Conservation (phyloP, 2,329 filamentous ascomycete species). For the Pestalotiopsis sp. region DNA sequence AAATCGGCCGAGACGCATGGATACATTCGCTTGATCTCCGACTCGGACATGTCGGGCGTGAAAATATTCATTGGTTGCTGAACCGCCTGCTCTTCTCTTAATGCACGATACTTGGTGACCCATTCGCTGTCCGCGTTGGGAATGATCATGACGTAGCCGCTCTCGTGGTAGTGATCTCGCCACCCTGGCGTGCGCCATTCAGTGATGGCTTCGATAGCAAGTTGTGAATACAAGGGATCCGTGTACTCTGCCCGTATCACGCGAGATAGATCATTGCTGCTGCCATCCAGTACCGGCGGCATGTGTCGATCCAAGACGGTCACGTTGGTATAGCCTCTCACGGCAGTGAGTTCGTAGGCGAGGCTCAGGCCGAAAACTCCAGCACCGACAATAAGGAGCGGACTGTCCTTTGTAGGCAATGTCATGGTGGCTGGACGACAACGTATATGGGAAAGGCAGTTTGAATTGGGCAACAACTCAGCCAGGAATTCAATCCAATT, state of each 20-base stretch:
- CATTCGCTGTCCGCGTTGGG: background rate
- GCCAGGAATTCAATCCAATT: background rate
- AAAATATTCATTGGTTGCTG: background rate
- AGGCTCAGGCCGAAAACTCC: constrained; percentile 34
- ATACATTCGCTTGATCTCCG: constrained; percentile 14
- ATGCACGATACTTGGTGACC: background rate
- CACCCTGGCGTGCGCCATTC: background rate
- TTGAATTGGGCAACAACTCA: background rate
- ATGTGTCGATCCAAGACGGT: constrained; percentile 37
- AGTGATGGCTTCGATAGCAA: constrained; percentile 41
- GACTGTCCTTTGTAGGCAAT: constrained; percentile 14
- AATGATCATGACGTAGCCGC: constrained; percentile 8
- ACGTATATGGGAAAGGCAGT: background rate
- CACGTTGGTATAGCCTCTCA: constrained; percentile 33
- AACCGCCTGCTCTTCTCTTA: background rate
- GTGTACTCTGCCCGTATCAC: constrained; percentile 62
- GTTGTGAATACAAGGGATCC: constrained; percentile 60
- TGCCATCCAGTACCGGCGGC: constrained; percentile 38
- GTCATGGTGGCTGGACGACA: background rate
- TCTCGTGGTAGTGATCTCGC: background rate
- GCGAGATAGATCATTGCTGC: constrained; percentile 44
- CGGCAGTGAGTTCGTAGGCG: constrained; percentile 26
- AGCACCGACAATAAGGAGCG: constrained; percentile 32
- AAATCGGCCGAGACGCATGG: constrained; percentile 15
- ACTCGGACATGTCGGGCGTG: constrained; percentile 4